Percentiles rank a stretch among this genome's conserved stretches.
These are phyloP conservation scores for Botrytis byssoidea DNA, from an alignment of 2,329 filamentous ascomycete species.

Conservation along the genomic window DNA sequence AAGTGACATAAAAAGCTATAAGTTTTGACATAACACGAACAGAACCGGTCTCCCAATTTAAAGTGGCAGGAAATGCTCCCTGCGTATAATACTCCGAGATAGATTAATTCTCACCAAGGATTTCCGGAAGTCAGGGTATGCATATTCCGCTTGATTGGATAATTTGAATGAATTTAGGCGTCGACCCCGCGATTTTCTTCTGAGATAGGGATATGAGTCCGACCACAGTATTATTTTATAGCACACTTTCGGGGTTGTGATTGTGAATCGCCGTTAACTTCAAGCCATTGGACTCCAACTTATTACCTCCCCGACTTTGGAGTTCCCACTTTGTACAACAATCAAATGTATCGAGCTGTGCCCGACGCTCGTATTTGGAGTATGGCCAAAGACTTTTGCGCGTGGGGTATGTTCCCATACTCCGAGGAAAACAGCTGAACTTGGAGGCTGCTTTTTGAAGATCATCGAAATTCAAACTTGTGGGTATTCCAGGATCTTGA, in stretches of 20 bases:
- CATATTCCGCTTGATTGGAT: background rate
- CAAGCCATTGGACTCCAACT: background rate
- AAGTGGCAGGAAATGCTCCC: conserved; percentile 16
- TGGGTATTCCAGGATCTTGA: background rate
- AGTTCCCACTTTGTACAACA: background rate
- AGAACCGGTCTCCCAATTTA: background rate
- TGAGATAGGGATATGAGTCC: background rate
- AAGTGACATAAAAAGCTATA: background rate
- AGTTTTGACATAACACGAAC: background rate
- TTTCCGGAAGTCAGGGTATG: conserved; percentile 1
- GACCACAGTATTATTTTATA: background rate
- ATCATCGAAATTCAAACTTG: background rate
- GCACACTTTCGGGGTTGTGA: background rate
- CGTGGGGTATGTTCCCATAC: background rate
- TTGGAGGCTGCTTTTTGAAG: background rate
- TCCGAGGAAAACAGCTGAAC: background rate
- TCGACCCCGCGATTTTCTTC: conserved; percentile 8
- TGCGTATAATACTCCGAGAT: conserved; percentile 12
- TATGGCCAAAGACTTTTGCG: background rate
- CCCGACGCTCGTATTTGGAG: background rate
- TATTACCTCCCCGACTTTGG: background rate
- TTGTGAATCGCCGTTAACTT: background rate
- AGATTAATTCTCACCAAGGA: background rate
- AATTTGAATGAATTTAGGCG: background rate
- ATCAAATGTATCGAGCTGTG: background rate